Conservation (phyloP, 371 early-diverging fungal genomes). For the Rhizopus delemar region DNA sequence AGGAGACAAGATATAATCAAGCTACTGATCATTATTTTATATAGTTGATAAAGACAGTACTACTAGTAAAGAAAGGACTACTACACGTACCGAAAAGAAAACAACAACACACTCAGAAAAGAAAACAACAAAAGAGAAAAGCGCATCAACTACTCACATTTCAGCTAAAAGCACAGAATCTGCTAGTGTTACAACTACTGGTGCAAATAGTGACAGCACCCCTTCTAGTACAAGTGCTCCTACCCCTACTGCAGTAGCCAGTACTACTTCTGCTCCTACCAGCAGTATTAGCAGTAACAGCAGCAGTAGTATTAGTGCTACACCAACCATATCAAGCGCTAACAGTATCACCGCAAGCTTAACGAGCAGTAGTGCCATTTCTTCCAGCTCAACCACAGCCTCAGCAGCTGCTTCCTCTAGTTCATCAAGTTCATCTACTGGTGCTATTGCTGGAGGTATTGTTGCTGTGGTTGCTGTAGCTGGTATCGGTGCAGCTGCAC, state of each 20-base stretch:
- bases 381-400: constrained; percentile 1
- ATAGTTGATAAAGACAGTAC: neutral
- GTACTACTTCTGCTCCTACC: neutral
- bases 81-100: constrained; percentile 5
- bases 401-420: constrained; percentile 1
- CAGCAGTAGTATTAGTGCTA: neutral
- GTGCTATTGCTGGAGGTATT: constrained; percentile 15
- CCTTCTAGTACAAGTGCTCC: neutral
- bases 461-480: neutral
- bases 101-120: neutral
- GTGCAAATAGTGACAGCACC: neutral
- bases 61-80: neutral
- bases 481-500: neutral
- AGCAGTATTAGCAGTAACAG: neutral
- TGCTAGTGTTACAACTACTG: neutral
- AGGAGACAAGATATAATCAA: neutral
- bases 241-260: neutral
- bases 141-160: neutral
- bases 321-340: neutral
- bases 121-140: neutral
- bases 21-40: neutral
- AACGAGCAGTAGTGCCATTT: neutral
- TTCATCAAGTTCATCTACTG: constrained; percentile 12
- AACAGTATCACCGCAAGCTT: neutral
- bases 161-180: neutral